Base-by-base conservation (phyloP, 805 yeast species). In the Candida piceae region DNA sequence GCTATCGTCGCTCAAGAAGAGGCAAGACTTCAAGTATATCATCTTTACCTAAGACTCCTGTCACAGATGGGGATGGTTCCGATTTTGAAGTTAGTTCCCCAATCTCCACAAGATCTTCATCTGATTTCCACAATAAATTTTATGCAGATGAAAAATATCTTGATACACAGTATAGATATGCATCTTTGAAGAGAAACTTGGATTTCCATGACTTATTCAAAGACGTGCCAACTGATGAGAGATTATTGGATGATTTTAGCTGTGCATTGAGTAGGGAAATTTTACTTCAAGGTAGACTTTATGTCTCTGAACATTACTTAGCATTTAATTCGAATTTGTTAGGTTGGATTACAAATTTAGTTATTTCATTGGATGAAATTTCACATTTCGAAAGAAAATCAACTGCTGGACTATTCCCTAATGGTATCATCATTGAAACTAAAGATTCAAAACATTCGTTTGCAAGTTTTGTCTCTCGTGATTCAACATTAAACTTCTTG, bases 261-360 rank as follows among this genome's bases (percentile, higher is more conserved):
- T 93, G 97, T 66, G 96, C 97, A 0, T 63, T 90, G 37, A 82
- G 89, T 45, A 69, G 87, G 42, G 97, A 90, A 45, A 85, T 88
- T 33, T 66, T 90, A 22, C 63, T 87, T 8, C 97, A 93, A 53
- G 98, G 98, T 4, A 68, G 95, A 34, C 50, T 93, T 19, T 93
- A 85, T 55, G 70, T 93, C 7, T 76, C 95, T 15, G 89, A 85
- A 45, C 72, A 74, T 35, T 77, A 81, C 51, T 54, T 90, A 4
- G 86, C 96, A 54, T 93, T 93, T 69, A 81, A 87, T 55, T 83
- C 96, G 7, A 83, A 82, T 48, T 67, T 93, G 27, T 63, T 90
- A 31, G 96, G 96, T 1, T 89, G 96, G 95, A 84, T 87, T 9
- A 86, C 96, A 8, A 84, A 76, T 45, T 63, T 89, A 26, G 73